phyloP scores from a whole-genome alignment of 2,329 filamentous ascomycete species.

The Xenosphaeropsis pyriputrescens region DNA sequence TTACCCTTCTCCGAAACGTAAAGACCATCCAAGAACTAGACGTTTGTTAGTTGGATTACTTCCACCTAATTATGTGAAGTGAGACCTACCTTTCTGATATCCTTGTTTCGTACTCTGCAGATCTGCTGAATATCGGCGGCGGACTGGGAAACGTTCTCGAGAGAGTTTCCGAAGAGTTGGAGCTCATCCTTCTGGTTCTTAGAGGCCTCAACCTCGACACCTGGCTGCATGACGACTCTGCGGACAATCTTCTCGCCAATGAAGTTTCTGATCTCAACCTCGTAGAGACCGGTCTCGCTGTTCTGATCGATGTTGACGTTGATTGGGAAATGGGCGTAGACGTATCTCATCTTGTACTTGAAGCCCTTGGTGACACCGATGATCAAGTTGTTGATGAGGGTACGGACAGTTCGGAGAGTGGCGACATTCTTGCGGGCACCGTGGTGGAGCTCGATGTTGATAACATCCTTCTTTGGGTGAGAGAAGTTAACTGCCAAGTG shows the following conservation, averaged over 20 bases:
- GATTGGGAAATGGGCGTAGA: constrained; percentile 99
- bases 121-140: constrained; percentile 99
- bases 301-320: constrained; percentile 99
- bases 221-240: constrained; percentile 73
- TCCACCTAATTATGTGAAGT: neutral
- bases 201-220: constrained; percentile 83
- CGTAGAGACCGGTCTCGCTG: constrained; percentile 69
- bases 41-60: constrained; percentile 1
- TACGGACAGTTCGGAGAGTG: constrained; percentile 93
- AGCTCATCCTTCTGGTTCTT: constrained; percentile 97
- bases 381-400: constrained; percentile 97
- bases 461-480: constrained; percentile 67
- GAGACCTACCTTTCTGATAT: constrained; percentile 87
- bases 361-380: constrained; percentile 97
- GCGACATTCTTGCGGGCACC: constrained; percentile 95
- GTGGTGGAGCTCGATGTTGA: constrained; percentile 97
- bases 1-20: constrained; percentile 99
- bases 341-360: constrained; percentile 99
- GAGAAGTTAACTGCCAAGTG: constrained; percentile 93
- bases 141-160: constrained; percentile 95
- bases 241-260: constrained; percentile 99
- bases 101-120: constrained; percentile 99
- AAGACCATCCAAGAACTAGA: constrained; percentile 96
- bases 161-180: constrained; percentile 79
- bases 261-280: constrained; percentile 99